A percentile compares a stretch with the other conserved stretches of the same genome.
These are phyloP conservation scores for Colletotrichum horii DNA, from an alignment of 2,329 filamentous ascomycete genomes.

Conservation along the genomic window DNA sequence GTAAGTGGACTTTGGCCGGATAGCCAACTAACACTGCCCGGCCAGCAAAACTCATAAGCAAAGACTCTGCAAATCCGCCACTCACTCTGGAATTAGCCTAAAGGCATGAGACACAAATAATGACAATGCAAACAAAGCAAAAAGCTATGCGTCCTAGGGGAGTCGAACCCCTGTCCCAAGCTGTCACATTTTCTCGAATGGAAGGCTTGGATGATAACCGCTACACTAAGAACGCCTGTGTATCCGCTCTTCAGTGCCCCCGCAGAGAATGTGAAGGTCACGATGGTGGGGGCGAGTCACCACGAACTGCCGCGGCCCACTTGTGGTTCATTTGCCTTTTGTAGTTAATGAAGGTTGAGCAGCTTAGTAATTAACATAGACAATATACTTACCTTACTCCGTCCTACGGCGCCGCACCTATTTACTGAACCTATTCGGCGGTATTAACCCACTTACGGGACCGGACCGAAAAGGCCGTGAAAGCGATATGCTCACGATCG, in stretches of 20 bases:
- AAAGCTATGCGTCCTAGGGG: background rate
- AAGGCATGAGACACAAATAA: background rate
- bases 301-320: background rate
- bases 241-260: rapidly evolving
- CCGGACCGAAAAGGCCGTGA: background rate
- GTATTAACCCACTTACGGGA: background rate
- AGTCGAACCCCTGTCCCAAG: background rate
- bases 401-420: background rate
- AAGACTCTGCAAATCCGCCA: background rate
- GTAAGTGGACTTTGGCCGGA: too few relatives aligned
- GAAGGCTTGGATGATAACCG: background rate
- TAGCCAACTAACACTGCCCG: too few relatives aligned
- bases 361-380: background rate
- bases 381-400: rapidly evolving
- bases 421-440: background rate
- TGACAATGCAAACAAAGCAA: background rate
- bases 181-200: background rate
- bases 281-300: background rate
- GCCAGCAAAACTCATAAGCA: background rate
- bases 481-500: too few relatives aligned
- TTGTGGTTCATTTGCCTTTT: background rate
- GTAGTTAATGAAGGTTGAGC: background rate
- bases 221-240: background rate
- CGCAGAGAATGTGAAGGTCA: background rate
- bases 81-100: rapidly evolving